Base-by-base conservation (phyloP, 345 rosid species). In the Euphorbia peplus region DNA sequence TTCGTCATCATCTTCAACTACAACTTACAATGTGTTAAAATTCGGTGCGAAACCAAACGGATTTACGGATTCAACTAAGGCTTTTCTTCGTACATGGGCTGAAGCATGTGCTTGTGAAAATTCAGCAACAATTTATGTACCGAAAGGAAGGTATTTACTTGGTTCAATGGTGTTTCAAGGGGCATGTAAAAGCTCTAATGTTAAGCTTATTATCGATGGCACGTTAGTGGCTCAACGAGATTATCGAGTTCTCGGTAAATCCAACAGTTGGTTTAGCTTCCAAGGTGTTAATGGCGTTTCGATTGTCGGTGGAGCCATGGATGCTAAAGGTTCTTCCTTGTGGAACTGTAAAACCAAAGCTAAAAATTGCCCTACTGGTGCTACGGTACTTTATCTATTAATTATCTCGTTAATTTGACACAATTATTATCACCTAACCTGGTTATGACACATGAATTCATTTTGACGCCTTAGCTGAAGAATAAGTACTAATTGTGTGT, bases 251-350 rank as follows among this genome's bases (percentile, higher is more conserved):
- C 79, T 89, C 3, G 87, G 83, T 18, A 29, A 78, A 48, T 25
- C 59, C 46, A 41, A 24, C 7, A 68, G 67, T 47, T 89, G 95
- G 95, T 65, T 87, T 19, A 70, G 56, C 70, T 89, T 89, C 37
- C 18, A 71, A 3, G 65, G 67, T 32, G 91, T 87, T 32, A 66
- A 41, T 25, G 86, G 79, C 48, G 80, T 83, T 66, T 76, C 86
- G 30, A 73, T 89, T 8, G 32, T 68, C 48, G 91, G 91, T 14
- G 86, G 88, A 9, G 53, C 71, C 14, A 69, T 87, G 21, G 90
- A 89, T 67, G 91, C 90, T 19, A 81, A 78, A 22, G 95, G 91
- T 12, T 16, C 85, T 1, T 64, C 78, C 13, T 75, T 89, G 69
- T 89, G 91, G 90, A 80, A 54, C 39, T 85, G 91, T 65, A 87